Evolutionary conservation across 495 filamentous ascomycete species (phyloP).

Genomic region (Penicillium lividum): DNA sequence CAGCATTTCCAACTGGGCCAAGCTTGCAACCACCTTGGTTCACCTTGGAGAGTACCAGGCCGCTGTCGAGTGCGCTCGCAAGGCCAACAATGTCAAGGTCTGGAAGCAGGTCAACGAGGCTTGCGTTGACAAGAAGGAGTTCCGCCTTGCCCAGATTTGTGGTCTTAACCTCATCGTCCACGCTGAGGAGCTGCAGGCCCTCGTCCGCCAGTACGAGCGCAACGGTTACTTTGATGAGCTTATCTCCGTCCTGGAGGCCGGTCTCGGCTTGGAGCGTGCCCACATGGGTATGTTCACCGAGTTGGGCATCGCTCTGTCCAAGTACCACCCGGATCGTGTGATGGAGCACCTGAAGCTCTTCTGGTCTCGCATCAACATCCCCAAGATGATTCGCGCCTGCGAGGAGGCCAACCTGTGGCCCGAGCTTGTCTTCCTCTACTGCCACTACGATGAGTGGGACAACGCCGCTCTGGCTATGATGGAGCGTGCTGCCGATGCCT

Average conservation of each 20-base stretch:
- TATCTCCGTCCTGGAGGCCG: conserved; percentile 90
- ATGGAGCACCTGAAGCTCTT: conserved; percentile 99
- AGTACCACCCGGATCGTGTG: conserved; percentile 92
- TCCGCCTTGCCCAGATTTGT: conserved; percentile 98
- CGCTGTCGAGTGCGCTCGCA: conserved; percentile 96
- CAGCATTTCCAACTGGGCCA: conserved; percentile 99
- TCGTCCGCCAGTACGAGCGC: conserved; percentile 94
- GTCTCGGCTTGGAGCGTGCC: conserved; percentile 88
- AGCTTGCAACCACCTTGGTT: conserved; percentile 94
- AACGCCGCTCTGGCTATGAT: conserved; percentile 99
- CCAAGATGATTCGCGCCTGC: conserved; percentile 93
- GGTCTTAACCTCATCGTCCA: conserved; percentile 98
- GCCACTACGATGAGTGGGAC: conserved; percentile 98
- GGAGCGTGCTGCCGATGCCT: conserved; percentile 96
- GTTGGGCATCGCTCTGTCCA: conserved; percentile 90
- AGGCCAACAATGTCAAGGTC: conserved; percentile 99
- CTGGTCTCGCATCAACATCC: conserved; percentile 98
- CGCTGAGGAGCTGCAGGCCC: conserved; percentile 89
- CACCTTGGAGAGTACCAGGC: conserved; percentile 97
- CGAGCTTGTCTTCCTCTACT: conserved; percentile 97
- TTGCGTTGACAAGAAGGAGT: conserved; percentile 97
- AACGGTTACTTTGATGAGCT: conserved; percentile 99
- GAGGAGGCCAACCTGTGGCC: conserved; percentile 98
- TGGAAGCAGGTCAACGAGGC: conserved; percentile 99
- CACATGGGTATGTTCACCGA: conserved; percentile 98